A percentile compares a stretch with the other conserved stretches of the same genome.
Conservation (phyloP, 129 eudicot genomes). For the Logfia minima region DNA sequence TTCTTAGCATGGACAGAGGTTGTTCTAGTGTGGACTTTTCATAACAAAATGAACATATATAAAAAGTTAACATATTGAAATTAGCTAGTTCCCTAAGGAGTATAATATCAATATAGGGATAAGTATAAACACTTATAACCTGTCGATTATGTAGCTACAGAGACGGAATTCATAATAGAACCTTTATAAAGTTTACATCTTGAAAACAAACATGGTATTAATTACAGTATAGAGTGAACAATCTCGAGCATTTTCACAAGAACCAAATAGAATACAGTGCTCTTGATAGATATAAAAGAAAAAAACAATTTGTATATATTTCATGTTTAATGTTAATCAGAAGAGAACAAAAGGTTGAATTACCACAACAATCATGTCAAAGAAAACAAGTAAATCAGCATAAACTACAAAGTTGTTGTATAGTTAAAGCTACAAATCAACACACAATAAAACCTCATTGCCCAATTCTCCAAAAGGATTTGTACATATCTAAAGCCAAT, state of each 20-base stretch:
- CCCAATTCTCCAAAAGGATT: neutral
- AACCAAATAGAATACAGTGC: neutral
- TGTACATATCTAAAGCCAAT: neutral
- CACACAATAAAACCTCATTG: neutral
- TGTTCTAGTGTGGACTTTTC: constrained; percentile 7
- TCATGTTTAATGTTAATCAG: neutral
- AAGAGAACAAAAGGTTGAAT: neutral
- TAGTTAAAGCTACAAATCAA: too few species aligned
- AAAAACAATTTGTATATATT: neutral
- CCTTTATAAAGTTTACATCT: neutral
- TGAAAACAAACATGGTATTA: neutral
- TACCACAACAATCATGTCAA: neutral
- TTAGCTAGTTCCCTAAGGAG: neutral
- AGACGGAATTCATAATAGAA: neutral
- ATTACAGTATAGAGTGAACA: neutral
- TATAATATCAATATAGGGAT: neutral
- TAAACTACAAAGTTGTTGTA: neutral
- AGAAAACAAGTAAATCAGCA: neutral
- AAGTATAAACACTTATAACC: neutral
- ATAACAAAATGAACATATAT: neutral
- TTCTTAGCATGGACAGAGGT: neutral
- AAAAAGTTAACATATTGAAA: neutral
- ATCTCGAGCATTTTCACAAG: neutral
- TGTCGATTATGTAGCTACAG: neutral
- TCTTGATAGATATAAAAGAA: neutral